Evolutionary conservation across 768 basidiomycete species (phyloP), one percentile per base, ranked within the genome.

Genomic region (Boletus pseudopeckii): DNA sequence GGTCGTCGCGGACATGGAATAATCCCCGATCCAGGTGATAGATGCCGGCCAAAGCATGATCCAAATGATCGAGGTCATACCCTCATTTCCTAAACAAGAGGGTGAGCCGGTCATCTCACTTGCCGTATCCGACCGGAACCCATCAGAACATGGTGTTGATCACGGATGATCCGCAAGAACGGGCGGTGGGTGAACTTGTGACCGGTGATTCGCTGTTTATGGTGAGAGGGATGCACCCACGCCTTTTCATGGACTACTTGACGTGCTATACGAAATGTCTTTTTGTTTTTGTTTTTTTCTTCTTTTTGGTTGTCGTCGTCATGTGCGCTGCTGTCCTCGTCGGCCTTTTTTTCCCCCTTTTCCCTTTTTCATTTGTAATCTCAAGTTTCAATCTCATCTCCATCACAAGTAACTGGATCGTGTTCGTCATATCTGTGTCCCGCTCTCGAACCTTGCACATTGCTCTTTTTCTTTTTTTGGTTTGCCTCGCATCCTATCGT

Each of bases 1-100:
- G 53, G 7, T 65, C 58, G 28, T 60, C 70, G 22, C 68, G 40
- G 20, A 60, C 58, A 28, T 63, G 60, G 55, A 53, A 54, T 6
- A 42, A 43, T 20, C 18, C 46, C 13, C 55, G 52, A 45, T 58
- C 51, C n/a, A 43, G 55, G 55, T 26, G 56, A 28, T 14, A 52
- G 47, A 36, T 33, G 44, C 8, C 10, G 10, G 7, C 28, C 24
- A 33, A 56, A 47, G n/a, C 37, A 18, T 41, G 51, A 63, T 36
- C 44, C 30, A 10, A 26, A 38, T 38, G 50, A 50, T 32, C 34
- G 34, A 44, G 55, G 42, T 48, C 7, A 32, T 32, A 34, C 15
- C 14, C 43, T 20, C 42, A 33, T 45, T 28, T 42, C 49, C 39
- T 32, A 14, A 14, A 47, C 45, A 45, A 49, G 49, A 7, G 30